A percentile compares a stretch with the other conserved stretches of the same genome.
These are phyloP conservation scores for Blastobotrys arbuscula DNA, from an alignment of 1,139 yeast species.

Conservation along the genomic window DNA sequence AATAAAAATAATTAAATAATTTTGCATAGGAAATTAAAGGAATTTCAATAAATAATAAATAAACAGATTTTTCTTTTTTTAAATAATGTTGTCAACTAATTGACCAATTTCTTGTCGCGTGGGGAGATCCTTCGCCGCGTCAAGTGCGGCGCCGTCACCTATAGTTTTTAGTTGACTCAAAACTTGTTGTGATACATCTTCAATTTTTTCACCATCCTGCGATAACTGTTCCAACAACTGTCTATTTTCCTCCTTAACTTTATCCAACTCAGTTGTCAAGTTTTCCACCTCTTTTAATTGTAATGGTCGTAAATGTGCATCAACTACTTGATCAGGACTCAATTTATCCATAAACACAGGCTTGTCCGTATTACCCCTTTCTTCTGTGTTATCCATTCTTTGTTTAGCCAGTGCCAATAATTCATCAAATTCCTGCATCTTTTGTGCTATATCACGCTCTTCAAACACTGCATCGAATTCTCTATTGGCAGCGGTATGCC, in stretches of 20 bases:
- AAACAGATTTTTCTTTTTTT: too few species aligned
- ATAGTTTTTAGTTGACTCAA: not conserved
- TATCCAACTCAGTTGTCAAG: conserved; percentile 22
- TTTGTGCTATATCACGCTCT: conserved; percentile 54
- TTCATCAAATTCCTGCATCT: conserved; percentile 61
- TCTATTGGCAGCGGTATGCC: conserved; percentile 51
- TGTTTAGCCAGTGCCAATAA: conserved; percentile 49
- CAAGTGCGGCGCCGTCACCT: not conserved
- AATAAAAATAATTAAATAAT: too few species aligned
- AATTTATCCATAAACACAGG: conserved; percentile 29
- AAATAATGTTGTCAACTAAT: not conserved
- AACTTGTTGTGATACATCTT: conserved; percentile 1
- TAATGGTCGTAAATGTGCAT: conserved; percentile 28
- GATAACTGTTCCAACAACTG: conserved; percentile 11
- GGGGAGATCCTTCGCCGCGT: conserved; percentile 8
- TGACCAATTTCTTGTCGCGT: conserved; percentile 8
- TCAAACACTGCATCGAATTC: conserved; percentile 64
- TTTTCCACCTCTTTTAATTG: conserved; percentile 23
- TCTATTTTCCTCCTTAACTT: conserved; percentile 18
- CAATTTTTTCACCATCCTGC: conserved; percentile 1
- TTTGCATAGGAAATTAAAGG: not conserved
- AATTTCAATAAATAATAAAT: too few species aligned
- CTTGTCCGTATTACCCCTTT: conserved; percentile 11
- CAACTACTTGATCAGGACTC: conserved; percentile 30
- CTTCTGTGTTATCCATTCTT: conserved; percentile 8